Conservation (phyloP, 2,329 filamentous ascomycete genomes). For the Colletotrichum sp. region DNA sequence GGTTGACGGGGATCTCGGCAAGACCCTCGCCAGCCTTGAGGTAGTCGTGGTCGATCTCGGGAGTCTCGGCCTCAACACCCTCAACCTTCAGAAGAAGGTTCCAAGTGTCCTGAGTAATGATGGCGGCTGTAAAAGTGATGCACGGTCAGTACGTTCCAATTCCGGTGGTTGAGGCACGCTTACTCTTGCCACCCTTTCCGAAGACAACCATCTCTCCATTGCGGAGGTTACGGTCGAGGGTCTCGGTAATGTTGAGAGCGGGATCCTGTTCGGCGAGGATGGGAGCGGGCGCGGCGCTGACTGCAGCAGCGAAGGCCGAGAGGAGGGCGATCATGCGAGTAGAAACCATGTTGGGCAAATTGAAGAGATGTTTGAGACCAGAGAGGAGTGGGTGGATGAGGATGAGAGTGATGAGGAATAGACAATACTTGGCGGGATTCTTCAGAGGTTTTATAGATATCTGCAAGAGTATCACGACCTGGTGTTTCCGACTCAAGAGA, state of each 20-base stretch:
- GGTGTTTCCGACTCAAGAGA: neutral
- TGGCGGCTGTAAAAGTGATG: neutral
- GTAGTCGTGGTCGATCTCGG: neutral
- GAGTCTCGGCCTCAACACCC: neutral
- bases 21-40: neutral
- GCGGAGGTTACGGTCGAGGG: neutral
- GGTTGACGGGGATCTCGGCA: neutral
- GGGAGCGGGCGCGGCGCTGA: conserved; percentile 1
- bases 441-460: neutral
- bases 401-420: neutral
- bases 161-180: neutral
- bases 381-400: neutral
- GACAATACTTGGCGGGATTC: neutral
- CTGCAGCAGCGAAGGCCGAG: neutral
- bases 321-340: neutral
- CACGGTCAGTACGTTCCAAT: neutral
- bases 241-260: neutral
- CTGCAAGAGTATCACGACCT: neutral
- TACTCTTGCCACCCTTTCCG: neutral
- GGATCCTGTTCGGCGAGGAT: neutral
- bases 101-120: neutral
- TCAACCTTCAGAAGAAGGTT: neutral
- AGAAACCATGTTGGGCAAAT: neutral
- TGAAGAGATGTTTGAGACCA: neutral
- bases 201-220: neutral